Conservation (phyloP, 805 yeast genomes). For the Teunomyces cretensis region DNA sequence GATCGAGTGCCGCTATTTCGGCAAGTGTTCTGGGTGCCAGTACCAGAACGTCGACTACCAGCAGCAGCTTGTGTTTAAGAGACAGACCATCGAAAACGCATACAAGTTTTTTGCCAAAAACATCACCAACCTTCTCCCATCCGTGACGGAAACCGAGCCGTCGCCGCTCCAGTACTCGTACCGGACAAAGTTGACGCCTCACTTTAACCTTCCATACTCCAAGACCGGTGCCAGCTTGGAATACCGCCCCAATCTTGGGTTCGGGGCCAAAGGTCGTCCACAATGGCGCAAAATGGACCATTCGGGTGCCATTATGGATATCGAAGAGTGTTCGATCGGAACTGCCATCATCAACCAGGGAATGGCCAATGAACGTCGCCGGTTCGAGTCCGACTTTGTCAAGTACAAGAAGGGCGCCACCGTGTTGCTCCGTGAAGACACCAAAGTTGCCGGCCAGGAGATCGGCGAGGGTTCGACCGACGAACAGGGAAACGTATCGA, state of each 20-base stretch:
- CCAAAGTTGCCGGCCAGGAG: conserved; percentile 36
- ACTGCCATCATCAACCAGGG: conserved; percentile 77
- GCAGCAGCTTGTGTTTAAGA: conserved; percentile 71
- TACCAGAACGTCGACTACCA: conserved; percentile 76
- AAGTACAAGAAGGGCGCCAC: conserved; percentile 79
- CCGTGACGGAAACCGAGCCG: conserved; percentile 59
- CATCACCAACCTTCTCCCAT: conserved; percentile 53
- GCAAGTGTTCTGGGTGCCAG: conserved; percentile 93
- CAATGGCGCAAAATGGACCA: conserved; percentile 60
- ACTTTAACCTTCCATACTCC: conserved; percentile 75
- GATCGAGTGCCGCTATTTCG: conserved; percentile 80
- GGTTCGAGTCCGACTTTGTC: conserved; percentile 48
- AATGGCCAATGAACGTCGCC: conserved; percentile 62
- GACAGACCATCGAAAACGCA: conserved; percentile 76
- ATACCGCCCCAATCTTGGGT: conserved; percentile 75
- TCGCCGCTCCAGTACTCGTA: conserved; percentile 78
- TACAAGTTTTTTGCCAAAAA: conserved; percentile 72
- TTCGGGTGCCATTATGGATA: conserved; percentile 75
- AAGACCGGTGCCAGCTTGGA: conserved; percentile 28
- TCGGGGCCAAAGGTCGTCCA: conserved; percentile 82
- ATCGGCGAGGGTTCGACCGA: conserved; percentile 45
- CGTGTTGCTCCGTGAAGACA: conserved; percentile 76
- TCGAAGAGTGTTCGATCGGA: conserved; percentile 92
- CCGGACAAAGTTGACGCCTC: conserved; percentile 94
- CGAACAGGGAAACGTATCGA: conserved; percentile 32